phyloP scores from a whole-genome alignment of 2,329 filamentous ascomycete species.

The Sclerotinia subarctica region DNA sequence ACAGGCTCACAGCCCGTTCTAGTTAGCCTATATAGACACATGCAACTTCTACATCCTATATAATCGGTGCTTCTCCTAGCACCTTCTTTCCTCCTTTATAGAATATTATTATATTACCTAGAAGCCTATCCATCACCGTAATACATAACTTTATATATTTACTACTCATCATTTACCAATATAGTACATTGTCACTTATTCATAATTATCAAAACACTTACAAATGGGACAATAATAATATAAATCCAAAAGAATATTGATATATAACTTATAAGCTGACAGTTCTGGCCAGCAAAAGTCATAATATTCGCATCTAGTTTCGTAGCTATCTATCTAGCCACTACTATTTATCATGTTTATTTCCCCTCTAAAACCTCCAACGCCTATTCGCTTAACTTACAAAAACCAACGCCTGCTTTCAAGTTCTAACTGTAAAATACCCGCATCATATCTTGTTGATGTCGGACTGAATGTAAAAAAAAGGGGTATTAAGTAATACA shows the following conservation, averaged over 20 bases:
- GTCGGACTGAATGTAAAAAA: neutral
- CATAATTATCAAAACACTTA: no score
- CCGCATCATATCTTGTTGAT: neutral
- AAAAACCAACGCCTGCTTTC: neutral
- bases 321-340: neutral
- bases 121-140: no score
- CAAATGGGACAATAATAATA: neutral
- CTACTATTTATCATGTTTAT: neutral
- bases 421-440: neutral
- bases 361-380: neutral
- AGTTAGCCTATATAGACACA: no score
- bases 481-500: neutral
- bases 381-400: neutral
- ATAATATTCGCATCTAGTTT: conserved; percentile 2
- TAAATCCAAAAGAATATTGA: neutral
- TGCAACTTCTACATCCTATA: no score
- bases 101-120: no score
- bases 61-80: no score
- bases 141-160: no score
- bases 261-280: neutral
- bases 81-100: no score
- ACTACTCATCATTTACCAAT: no score
- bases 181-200: no score
- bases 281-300: conserved; percentile 9
- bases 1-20: no score